These are phyloP conservation scores for Ophiostoma ulmi DNA, from an alignment of 2,329 filamentous ascomycete species.

Conservation along the genomic window DNA sequence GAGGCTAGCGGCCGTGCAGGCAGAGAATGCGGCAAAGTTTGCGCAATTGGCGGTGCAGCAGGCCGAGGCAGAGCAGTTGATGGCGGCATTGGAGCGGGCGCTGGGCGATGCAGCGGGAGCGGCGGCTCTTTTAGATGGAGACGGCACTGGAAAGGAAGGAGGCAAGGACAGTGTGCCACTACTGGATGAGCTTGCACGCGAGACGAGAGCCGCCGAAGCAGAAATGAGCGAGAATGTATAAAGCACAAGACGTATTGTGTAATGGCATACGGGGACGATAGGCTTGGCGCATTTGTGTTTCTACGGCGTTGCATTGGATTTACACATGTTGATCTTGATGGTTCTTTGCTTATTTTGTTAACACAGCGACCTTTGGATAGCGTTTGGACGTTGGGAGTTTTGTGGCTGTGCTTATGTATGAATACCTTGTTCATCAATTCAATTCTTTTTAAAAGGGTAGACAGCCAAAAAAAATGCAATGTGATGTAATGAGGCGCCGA, in stretches of 20 bases:
- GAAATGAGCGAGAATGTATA: conserved; percentile 34
- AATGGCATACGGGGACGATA: too few species aligned
- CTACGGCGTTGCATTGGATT: background rate
- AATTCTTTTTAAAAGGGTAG: background rate
- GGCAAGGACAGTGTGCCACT: conserved; percentile 30
- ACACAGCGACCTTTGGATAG: conserved; percentile 6
- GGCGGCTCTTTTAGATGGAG: conserved; percentile 42
- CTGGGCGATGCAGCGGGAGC: conserved; percentile 53
- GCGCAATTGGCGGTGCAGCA: conserved; percentile 50
- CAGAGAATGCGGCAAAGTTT: conserved; percentile 51
- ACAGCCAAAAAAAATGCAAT: background rate
- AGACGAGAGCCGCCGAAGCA: conserved; percentile 44
- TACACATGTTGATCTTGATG: background rate
- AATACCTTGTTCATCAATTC: background rate
- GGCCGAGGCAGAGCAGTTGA: conserved; percentile 48
- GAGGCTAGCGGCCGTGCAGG: conserved; percentile 51
- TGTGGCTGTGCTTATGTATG: background rate
- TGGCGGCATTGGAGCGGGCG: conserved; percentile 46
- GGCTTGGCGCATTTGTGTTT: background rate
- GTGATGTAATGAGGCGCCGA: background rate
- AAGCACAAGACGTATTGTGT: background rate
- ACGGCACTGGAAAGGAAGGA: background rate
- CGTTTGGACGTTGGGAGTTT: background rate
- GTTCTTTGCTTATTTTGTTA: background rate
- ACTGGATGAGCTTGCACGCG: conserved; percentile 45